Base-by-base conservation (phyloP, 257 asterid genomes). In the Gynochthodes officinalis region DNA sequence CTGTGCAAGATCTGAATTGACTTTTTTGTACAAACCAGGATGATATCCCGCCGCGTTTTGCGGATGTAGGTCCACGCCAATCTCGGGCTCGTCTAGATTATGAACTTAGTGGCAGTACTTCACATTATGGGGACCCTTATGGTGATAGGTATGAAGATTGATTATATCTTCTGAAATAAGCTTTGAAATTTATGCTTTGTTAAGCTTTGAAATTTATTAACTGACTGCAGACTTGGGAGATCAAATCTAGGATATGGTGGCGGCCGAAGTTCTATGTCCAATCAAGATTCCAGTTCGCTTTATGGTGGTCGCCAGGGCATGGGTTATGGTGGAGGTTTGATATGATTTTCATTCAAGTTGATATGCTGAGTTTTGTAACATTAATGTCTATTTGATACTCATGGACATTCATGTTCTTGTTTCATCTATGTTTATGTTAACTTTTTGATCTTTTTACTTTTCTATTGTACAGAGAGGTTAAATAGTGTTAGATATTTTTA, bases 11-110 rank as follows among this genome's bases (percentile, higher is more conserved):
- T 79, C 76, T 76, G 5, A 52, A 40, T 61, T 77, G 58, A 54
- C 78, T 69, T 77, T 68, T 48, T 18, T 77, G 25, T 80, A 44
- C 44, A 39, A 80, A 52, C 67, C 57, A 95, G 98, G 98, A 92
- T 64, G 96, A 90, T 54, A 88, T 77, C 70, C 96, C 98, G 79
- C 91, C 92, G 19, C 97, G 95, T 53, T 95, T 89, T 81, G 33
- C 84, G 46, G 99, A 95, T 59, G 53, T 90, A n/a, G 97, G 96
- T 64, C 81, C 78, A 70, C 96, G 98, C 74, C 90, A 85, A 74
- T 86, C 96, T 69, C 97, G 98, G 80, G 87, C 98, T 71, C 96
- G 97, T 68, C 68, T 90, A 75, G 98, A 92, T 76, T 95, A 92
- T 79, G 98, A 92, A 64, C 69, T 77, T 79, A 86, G 87, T 67